Evolutionary conservation across 2,329 filamentous ascomycete species (phyloP).

Genomic region (Chrysoporthe austroafricana): DNA sequence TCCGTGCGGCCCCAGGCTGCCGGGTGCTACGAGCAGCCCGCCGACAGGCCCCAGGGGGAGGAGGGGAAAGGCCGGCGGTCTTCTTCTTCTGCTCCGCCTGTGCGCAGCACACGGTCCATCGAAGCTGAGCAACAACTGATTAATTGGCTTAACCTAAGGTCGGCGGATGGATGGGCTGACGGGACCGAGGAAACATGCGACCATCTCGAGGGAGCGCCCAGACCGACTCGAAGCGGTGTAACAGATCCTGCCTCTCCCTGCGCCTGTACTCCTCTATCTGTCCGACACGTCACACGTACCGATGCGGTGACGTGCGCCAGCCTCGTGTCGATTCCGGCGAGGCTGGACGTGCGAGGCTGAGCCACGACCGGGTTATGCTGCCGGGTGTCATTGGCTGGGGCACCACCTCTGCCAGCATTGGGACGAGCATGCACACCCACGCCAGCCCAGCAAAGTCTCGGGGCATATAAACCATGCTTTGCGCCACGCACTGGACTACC

Average conservation of each 20-base stretch:
- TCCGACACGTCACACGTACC: neutral
- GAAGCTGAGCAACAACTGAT: too few species aligned
- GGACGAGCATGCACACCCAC: neutral
- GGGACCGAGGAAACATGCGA: neutral
- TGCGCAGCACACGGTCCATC: neutral
- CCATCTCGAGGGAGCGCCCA: neutral
- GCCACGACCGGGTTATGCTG: neutral
- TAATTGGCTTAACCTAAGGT: neutral
- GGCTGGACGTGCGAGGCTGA: constrained; percentile 8
- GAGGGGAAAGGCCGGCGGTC: neutral
- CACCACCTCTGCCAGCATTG: neutral
- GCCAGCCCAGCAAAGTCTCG: neutral
- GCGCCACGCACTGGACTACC: neutral
- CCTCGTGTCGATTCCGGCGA: neutral
- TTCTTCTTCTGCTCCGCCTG: neutral
- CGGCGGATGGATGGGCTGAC: neutral
- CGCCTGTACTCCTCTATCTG: neutral
- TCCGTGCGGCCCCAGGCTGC: neutral
- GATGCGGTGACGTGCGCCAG: neutral
- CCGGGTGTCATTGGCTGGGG: neutral
- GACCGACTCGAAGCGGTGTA: constrained; percentile 1
- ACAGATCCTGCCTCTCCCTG: neutral
- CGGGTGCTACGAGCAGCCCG: neutral
- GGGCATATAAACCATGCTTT: neutral
- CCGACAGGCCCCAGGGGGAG: neutral